Evolutionary conservation across 768 basidiomycete species (phyloP), one percentile per base, ranked within the genome.

Genomic region (Naganishia onofrii): DNA sequence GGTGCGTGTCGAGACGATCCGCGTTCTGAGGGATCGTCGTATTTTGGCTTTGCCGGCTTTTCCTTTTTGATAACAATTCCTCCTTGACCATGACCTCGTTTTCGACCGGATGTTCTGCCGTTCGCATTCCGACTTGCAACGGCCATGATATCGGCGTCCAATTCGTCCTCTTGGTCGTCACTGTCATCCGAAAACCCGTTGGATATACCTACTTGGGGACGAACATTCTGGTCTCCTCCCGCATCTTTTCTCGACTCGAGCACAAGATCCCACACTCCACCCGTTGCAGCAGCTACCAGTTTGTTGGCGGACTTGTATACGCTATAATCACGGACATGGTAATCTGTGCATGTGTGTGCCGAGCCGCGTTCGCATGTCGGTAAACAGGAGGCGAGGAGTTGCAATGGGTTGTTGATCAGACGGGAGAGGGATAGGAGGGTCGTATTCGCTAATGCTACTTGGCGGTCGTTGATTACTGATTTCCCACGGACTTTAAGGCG

Each of bases 321-420:
- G 17, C 9, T 2, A 31, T 68, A 44, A 19, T 54, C n/a, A 5
- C 54, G 23, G 15, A 55, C 42, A 29, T n/a, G 13, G 54, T 68
- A 68, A 44, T 68, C 42, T n/a, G 60, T 12, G 23, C 51, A 31
- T n/a, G 15, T 42, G 3, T 29, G 52, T 10, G 51, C 13, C 5
- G 67, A 68, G 17, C 54, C 54, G 9, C 67, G 67, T 38, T 46
- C 67, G 34, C 67, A 36, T 9, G 67, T 68, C 36, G 67, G 67
- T 5, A 68, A 26, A 28, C 52, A 44, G n/a, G 48, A 23, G 21
- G 19, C 9, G 10, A 44, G n/a, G 15, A 68, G 67, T 21, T 31
- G 54, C 21, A 54, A 7, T 19, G 67, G 52, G 6, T 56, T 31
- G 21, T 54, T 44, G 31, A 55, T 42, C 23, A 68, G 19, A 28